phyloP scores from a whole-genome alignment of 257 asterid species.

The Agastache rugosa region DNA sequence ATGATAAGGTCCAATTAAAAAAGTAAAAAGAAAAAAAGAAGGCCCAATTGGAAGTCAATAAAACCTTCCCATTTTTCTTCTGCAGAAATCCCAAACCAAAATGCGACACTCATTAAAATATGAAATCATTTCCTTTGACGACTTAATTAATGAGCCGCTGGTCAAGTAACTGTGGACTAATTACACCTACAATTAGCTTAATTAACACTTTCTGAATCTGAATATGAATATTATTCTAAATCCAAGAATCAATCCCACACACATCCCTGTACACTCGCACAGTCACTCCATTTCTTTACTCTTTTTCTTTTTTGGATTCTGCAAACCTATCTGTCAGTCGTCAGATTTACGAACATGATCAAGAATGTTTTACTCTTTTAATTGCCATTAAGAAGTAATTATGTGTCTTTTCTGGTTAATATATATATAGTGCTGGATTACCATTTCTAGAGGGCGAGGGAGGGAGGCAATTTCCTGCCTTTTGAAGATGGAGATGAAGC shows the following conservation, averaged over 20 bases:
- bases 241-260: slow-evolving; percentile 36
- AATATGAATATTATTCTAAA: slow-evolving; percentile 27
- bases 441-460: slow-evolving; percentile 34
- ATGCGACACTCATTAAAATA: neutral
- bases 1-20: neutral
- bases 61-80: neutral
- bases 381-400: slow-evolving; percentile 37
- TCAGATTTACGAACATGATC: slow-evolving; percentile 34
- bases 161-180: slow-evolving; percentile 27
- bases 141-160: slow-evolving; percentile 14
- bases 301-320: slow-evolving; percentile 4
- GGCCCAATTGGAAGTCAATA: neutral
- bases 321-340: slow-evolving; percentile 39
- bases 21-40: neutral
- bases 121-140: slow-evolving; percentile 14
- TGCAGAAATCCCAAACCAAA: neutral
- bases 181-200: slow-evolving; percentile 15
- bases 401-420: slow-evolving; percentile 27
- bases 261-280: slow-evolving; percentile 24
- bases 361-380: slow-evolving; percentile 45
- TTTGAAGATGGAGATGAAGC: slow-evolving; percentile 62
- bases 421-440: slow-evolving; percentile 25
- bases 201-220: slow-evolving; percentile 16
- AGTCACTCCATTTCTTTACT: slow-evolving; percentile 20
- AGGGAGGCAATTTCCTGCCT: slow-evolving; percentile 34